phyloP scores from a whole-genome alignment of 1,284 basidiomycete genomes.

The Ceratobasidium sp. region DNA sequence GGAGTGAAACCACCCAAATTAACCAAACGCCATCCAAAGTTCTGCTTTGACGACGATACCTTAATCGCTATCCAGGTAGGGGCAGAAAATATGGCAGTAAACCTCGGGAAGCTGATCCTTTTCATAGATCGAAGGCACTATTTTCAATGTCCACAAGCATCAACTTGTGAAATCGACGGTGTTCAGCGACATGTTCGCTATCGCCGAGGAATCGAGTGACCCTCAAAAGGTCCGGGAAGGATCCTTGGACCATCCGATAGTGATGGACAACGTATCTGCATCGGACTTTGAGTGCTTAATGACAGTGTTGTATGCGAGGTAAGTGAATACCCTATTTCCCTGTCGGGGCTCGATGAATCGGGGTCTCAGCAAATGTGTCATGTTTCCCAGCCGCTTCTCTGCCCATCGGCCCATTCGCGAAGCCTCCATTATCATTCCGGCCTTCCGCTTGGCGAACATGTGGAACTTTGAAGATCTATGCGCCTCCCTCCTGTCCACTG shows the following conservation, averaged over 20 bases:
- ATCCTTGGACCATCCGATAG: slow-evolving; percentile 8
- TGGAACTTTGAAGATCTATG: slow-evolving; percentile 29
- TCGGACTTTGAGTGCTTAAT: slow-evolving; percentile 1
- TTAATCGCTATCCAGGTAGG: slow-evolving; percentile 6
- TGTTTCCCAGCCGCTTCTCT: background rate
- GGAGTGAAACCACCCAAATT: no score
- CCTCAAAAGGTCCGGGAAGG: slow-evolving; percentile 3
- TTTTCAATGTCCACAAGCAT: slow-evolving; percentile 53
- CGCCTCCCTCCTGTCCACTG: background rate
- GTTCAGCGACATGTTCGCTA: slow-evolving; percentile 1
- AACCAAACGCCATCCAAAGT: slow-evolving; percentile 18
- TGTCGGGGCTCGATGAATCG: background rate
- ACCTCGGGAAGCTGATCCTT: no score
- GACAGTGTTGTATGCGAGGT: slow-evolving; percentile 7
- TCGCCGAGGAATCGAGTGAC: background rate
- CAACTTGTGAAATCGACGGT: background rate
- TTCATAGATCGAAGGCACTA: slow-evolving; percentile 53
- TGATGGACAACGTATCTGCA: background rate
- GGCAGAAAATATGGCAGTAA: background rate
- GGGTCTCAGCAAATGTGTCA: background rate
- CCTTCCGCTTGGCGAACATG: slow-evolving; percentile 11
- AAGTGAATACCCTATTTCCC: no score
- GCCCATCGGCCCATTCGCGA: background rate
- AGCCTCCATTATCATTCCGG: slow-evolving; percentile 19
- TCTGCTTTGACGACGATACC: slow-evolving; percentile 14